phyloP scores from a whole-genome alignment of 306 rosid species.

The Spatholobus suberectus region DNA sequence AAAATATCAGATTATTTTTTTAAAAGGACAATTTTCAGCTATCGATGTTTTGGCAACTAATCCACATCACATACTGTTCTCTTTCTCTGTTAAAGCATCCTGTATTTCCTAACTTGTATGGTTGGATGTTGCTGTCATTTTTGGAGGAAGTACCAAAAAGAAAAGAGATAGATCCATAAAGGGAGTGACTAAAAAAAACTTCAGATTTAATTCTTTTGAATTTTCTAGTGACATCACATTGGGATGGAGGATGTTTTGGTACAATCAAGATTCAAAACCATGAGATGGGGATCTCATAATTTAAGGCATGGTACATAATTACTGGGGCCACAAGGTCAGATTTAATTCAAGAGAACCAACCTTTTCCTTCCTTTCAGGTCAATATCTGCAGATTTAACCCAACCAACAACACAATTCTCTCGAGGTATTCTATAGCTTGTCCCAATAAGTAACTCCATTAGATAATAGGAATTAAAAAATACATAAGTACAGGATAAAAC shows the following conservation, averaged over 20 bases:
- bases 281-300: background rate
- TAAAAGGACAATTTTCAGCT: background rate
- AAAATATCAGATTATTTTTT: background rate
- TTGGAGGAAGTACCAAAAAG: background rate
- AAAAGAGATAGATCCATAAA: background rate
- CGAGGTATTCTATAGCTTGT: background rate
- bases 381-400: background rate
- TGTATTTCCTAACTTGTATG: background rate
- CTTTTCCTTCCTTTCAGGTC: background rate
- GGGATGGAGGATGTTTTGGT: background rate
- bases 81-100: background rate
- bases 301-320: background rate
- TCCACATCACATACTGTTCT: constrained; percentile 7
- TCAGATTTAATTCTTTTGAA: background rate
- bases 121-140: background rate
- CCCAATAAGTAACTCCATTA: background rate
- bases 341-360: background rate
- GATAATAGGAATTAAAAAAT: constrained; percentile 8
- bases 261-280: background rate
- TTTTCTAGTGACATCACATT: background rate
- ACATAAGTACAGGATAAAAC: background rate
- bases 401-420: constrained; percentile 6
- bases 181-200: background rate
- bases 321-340: background rate
- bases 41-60: background rate